Evolutionary conservation across 1,139 yeast species (phyloP).

Genomic region (Kodamaea fungicola): DNA sequence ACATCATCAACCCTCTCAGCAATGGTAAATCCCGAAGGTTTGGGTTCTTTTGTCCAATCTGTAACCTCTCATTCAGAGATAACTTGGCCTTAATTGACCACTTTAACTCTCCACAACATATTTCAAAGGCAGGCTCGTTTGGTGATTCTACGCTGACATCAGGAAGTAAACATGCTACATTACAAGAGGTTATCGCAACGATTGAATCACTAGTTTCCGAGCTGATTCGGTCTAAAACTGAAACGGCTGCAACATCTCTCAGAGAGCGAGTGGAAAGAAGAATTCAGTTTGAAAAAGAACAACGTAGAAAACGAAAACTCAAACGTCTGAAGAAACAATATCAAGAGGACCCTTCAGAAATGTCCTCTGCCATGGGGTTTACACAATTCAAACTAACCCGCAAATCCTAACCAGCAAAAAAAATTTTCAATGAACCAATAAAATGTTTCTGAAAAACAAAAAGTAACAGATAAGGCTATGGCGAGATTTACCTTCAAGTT

Average conservation of each 20-base stretch:
- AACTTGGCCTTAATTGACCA: constrained; percentile 80
- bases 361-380: constrained; percentile 60
- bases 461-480: constrained; percentile 20
- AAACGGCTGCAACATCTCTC: constrained; percentile 18
- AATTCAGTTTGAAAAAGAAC: constrained; percentile 37
- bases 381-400: constrained; percentile 38
- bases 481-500: constrained; percentile 39
- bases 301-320: constrained; percentile 24
- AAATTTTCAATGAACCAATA: constrained; percentile 9
- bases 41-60: constrained; percentile 80
- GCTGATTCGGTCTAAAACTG: constrained; percentile 17
- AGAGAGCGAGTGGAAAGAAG: constrained; percentile 43
- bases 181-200: constrained; percentile 29
- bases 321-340: constrained; percentile 13
- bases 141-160: no score
- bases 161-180: constrained; percentile 23
- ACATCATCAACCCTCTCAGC: constrained; percentile 26
- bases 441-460: constrained; percentile 8
- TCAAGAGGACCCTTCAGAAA: constrained; percentile 15
- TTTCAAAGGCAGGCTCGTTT: constrained; percentile 18
- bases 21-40: constrained; percentile 51
- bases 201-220: constrained; percentile 29
- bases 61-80: constrained; percentile 78
- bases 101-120: constrained; percentile 67
- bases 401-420: constrained; percentile 4